Percentiles rank a stretch among this genome's conserved stretches.
phyloP scores from a whole-genome alignment of 2,329 filamentous ascomycete species.

The Alternaria arborescens region DNA sequence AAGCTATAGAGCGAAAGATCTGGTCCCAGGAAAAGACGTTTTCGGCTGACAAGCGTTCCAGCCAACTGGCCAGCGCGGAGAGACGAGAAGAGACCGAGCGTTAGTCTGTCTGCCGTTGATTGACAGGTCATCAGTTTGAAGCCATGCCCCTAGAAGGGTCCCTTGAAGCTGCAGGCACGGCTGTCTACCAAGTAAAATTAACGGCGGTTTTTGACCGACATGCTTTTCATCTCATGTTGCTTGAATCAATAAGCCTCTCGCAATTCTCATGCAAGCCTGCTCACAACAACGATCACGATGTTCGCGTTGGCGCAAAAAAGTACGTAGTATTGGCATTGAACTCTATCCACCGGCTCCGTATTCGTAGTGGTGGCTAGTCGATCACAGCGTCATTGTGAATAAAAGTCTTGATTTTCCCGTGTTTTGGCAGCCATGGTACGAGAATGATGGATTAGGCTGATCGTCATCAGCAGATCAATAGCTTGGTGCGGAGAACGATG shows the following conservation, averaged over 20 bases:
- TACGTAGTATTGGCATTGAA: constrained; percentile 12
- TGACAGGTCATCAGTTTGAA: constrained; percentile 29
- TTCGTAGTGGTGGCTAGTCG: not conserved
- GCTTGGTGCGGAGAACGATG: constrained; percentile 1
- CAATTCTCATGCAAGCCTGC: not conserved
- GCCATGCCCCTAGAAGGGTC: not conserved
- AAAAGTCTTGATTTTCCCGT: not conserved
- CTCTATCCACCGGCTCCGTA: constrained; percentile 16
- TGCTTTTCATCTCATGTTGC: not conserved
- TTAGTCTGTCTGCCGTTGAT: constrained; percentile 25
- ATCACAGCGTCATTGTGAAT: constrained; percentile 5
- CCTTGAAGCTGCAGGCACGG: not conserved
- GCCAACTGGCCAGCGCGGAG: constrained; percentile 41
- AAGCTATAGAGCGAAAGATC: constrained; percentile 16
- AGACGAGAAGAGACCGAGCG: constrained; percentile 30
- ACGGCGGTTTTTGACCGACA: not conserved
- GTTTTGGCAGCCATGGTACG: not conserved
- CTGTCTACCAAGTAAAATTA: constrained; percentile 1
- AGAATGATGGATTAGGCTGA: not conserved
- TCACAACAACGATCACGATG: not conserved
- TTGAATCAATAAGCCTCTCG: constrained; percentile 17
- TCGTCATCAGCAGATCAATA: constrained; percentile 15
- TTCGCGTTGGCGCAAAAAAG: constrained; percentile 5
- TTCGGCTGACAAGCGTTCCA: constrained; percentile 28
- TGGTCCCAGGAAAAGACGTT: constrained; percentile 19